Evolutionary conservation across 345 rosid genomes (phyloP).

Genomic region (Aquilaria malaccensis): DNA sequence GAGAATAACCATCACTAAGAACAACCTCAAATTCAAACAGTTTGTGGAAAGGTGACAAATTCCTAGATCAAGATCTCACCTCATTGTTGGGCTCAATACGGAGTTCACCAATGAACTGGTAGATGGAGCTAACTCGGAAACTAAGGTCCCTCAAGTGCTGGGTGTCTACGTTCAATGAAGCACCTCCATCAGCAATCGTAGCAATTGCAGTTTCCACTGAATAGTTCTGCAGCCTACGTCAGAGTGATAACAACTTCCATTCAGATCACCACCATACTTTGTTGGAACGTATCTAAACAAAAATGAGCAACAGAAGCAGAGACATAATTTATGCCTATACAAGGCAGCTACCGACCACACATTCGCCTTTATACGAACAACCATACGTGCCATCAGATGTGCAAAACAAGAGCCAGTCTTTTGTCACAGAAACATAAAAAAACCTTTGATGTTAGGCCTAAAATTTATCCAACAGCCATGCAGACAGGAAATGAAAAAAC

Average conservation of each 20-base stretch:
- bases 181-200: conserved; percentile 44
- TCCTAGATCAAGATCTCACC: conserved; percentile 23
- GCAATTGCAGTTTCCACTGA: conserved; percentile 48
- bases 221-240: conserved; percentile 50
- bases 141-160: conserved; percentile 65
- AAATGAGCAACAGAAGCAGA: too few species aligned
- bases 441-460: too few species aligned
- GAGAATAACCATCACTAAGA: conserved; percentile 12
- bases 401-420: too few species aligned
- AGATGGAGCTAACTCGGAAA: conserved; percentile 55
- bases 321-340: too few species aligned
- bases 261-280: too few species aligned
- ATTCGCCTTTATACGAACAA: too few species aligned
- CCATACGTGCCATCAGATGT: too few species aligned
- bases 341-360: too few species aligned
- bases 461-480: too few species aligned
- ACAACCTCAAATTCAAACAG: neutral
- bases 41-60: neutral
- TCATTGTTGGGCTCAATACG: conserved; percentile 39
- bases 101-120: conserved; percentile 87
- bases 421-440: too few species aligned
- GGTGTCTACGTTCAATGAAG: conserved; percentile 46
- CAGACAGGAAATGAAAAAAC: too few species aligned
- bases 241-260: conserved; percentile 2
- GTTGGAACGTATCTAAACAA: too few species aligned